These are phyloP conservation scores for Balansia obtecta DNA, from an alignment of 2,329 filamentous ascomycete species.

Conservation along the genomic window DNA sequence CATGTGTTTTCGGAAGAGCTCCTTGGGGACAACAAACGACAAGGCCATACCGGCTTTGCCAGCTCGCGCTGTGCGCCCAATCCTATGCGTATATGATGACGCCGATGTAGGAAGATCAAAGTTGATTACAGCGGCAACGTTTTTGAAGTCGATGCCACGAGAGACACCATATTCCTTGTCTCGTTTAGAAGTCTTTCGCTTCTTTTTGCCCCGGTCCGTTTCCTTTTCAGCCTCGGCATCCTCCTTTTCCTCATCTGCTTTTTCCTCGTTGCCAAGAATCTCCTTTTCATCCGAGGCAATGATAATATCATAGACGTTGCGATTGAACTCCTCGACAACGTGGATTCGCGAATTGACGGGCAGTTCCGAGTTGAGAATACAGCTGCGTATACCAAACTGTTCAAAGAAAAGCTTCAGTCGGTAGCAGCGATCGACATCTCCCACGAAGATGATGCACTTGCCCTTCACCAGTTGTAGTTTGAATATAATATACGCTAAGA, in stretches of 20 bases:
- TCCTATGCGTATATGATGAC: constrained; percentile 93
- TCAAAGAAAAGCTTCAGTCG: constrained; percentile 89
- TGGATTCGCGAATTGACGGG: constrained; percentile 89
- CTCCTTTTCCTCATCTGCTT: constrained; percentile 23
- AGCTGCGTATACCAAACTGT: constrained; percentile 90
- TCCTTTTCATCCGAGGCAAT: constrained; percentile 92
- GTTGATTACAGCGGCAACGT: constrained; percentile 89
- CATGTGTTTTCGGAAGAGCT: constrained; percentile 78
- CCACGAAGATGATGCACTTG: constrained; percentile 64
- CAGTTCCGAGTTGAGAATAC: constrained; percentile 86
- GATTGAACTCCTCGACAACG: constrained; percentile 95
- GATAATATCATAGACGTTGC: constrained; percentile 92
- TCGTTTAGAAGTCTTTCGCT: constrained; percentile 39
- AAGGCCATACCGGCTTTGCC: constrained; percentile 88
- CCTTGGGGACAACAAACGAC: constrained; percentile 81
- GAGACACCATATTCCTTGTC: constrained; percentile 93
- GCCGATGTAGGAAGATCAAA: constrained; percentile 85
- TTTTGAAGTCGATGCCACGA: constrained; percentile 86
- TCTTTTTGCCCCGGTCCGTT: constrained; percentile 18
- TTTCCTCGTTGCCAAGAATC: constrained; percentile 50
- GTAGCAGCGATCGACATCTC: constrained; percentile 79
- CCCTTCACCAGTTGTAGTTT: constrained; percentile 90
- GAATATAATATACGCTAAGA: constrained; percentile 87
- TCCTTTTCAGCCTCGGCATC: constrained; percentile 12
- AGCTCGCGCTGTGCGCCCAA: constrained; percentile 83